Evolutionary conservation across 164 flowering plant genomes (phyloP), one percentile per base, ranked within the genome.

Genomic region (Hamamelis virginiana): DNA sequence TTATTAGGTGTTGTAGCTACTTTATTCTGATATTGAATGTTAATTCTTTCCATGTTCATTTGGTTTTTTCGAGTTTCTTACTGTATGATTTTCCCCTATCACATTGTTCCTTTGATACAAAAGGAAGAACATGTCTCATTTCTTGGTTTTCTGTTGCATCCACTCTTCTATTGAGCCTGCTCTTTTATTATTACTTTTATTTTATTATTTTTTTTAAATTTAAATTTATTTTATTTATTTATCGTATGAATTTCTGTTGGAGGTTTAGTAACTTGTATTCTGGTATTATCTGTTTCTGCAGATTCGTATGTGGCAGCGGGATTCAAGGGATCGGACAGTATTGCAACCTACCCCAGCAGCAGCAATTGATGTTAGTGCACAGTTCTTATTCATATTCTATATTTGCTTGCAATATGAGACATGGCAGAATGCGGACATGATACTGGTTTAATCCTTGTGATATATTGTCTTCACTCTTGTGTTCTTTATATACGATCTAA

Each of bases 291-390:
- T 16, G 60, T 69, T 74, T 33, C 28, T 74, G 73, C 86, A 96
- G 99, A 60, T 73, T 67, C 96, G 98, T 23, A 87, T 87, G 92
- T 91, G 91, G 89, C 99, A 93, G 74, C 88, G 89, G 43, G 98
- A 91, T 77, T 83, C 89, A 44, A 84, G 91, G 79, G 99, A 96
- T 71, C 80, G 97, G 75, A 91, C 98, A 33, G 75, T 78, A 21
- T 79, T 96, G 84, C 99, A 96, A 80, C 92, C 95, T 65, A 89
- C 94, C 16, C 94, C 97, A 55, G 99, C 97, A 21, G 99, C 98
- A 72, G 91, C 94, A 22, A 82, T 96, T 72, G 99, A 96, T 96
- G 99, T 93, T n/a, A 85, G 97, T 84, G 51, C 43, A 33, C 56
- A n/a, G 38, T 44, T 6, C 53, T 67, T 69, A 8, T 68, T 43